Evolutionary conservation across 2,329 filamentous ascomycete genomes (phyloP), one percentile per base, ranked within the genome.

Genomic region (Shiraia bambusicola): DNA sequence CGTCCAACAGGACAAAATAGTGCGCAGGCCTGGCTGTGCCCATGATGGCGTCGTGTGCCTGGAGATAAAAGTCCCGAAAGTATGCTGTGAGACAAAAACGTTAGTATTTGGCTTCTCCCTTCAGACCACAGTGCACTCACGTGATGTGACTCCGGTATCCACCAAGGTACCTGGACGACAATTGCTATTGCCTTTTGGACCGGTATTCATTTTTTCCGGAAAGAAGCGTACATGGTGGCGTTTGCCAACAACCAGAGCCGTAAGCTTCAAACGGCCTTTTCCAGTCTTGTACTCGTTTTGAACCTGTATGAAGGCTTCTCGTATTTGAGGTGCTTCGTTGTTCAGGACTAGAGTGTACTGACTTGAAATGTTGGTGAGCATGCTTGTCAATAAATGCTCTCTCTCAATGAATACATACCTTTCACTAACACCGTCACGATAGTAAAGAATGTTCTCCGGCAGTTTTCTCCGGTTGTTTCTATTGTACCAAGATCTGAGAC

Each of bases 1-100:
- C 55, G 43, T 69, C 59, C 5, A 45, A 34, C 0, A 70, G 31
- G 1, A 68, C 47, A 34, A 64, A 60, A 47, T 70, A 72, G 34
- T 67, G 65, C 0, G 59, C 52, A 3, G 63, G 50, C 9, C 42
- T 47, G 0, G 61, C 63, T 1, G 64, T 71, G 6, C 66, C 66
- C 26, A 58, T 40, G 29, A 67, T 28, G 1, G 45, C 52, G 1
- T 44, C 29, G 40, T 71, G 66, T 0, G 62, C 61, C n/a, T 66
- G 61, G 1, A 71, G 51, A 45, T 50, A 68, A 50, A 66, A 69
- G 38, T 67, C 63, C n/a, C 45, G 47, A 44, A 48, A 50, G 37
- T 50, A 52, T 2, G 56, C 19, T 22, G 19, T 22, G 19, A 22
- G 8, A 22, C 4, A 22, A 8, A 22, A 22, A 22, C 19, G 8